Conservation (phyloP, 2,329 filamentous ascomycete genomes). For the Furcasterigmium furcatum region DNA sequence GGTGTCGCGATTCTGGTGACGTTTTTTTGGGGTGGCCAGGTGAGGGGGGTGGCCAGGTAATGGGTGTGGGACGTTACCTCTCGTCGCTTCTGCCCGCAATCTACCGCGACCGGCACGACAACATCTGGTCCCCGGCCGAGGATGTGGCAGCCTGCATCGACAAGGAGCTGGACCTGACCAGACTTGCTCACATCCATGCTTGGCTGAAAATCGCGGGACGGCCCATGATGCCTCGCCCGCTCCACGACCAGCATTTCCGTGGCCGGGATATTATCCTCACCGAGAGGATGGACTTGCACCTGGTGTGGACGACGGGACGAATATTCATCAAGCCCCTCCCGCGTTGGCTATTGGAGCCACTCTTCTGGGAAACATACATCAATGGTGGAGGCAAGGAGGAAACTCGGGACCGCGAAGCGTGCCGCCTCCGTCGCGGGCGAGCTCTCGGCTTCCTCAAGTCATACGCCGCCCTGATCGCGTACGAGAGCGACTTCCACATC, state of each 20-base stretch:
- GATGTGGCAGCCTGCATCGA: conserved; percentile 3
- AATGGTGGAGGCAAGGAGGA: no score
- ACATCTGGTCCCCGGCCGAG: not conserved
- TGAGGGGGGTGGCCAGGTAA: no score
- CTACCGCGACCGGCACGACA: not conserved
- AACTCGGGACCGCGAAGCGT: not conserved
- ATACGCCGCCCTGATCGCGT: conserved; percentile 28
- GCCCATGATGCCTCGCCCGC: conserved; percentile 18
- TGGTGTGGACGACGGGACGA: conserved; percentile 16
- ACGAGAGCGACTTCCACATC: conserved; percentile 34
- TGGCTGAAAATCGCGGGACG: conserved; percentile 22
- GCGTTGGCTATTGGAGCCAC: conserved; percentile 14
- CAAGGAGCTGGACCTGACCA: conserved; percentile 10
- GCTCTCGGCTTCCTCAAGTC: conserved; percentile 35
- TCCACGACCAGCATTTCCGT: conserved; percentile 19
- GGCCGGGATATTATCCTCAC: conserved; percentile 16
- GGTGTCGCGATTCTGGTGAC: no score
- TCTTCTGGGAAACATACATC: not conserved
- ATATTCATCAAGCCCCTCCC: conserved; percentile 24
- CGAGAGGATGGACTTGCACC: conserved; percentile 18
- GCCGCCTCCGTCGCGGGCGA: conserved; percentile 1
- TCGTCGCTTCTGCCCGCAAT: not conserved
- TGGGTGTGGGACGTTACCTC: no score
- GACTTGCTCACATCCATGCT: conserved; percentile 8
- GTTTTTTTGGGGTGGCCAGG: no score